Evolutionary conservation across 2,329 filamentous ascomycete genomes (phyloP).

Genomic region (Hypomyces perniciosus): DNA sequence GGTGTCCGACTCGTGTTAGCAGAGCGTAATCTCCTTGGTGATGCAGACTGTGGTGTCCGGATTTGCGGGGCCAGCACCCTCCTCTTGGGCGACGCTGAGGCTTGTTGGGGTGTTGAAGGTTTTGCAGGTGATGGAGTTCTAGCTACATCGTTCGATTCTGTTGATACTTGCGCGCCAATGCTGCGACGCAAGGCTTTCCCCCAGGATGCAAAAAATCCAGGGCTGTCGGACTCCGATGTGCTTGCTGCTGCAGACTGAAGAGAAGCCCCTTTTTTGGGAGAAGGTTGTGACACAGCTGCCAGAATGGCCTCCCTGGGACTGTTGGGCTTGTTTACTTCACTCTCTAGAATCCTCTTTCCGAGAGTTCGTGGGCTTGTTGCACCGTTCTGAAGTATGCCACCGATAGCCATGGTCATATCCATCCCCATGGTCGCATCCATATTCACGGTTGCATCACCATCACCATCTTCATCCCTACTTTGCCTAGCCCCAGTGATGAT

Average conservation of each 20-base stretch:
- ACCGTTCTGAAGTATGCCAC: slow-evolving; percentile 49
- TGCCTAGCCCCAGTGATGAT: slow-evolving; percentile 37
- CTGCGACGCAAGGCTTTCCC: slow-evolving; percentile 46
- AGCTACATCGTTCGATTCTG: background rate
- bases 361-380: slow-evolving; percentile 27
- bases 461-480: slow-evolving; percentile 30
- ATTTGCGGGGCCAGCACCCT: slow-evolving; percentile 3
- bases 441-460: slow-evolving; percentile 21
- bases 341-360: slow-evolving; percentile 53
- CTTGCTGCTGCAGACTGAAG: slow-evolving; percentile 26
- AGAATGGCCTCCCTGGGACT: slow-evolving; percentile 34
- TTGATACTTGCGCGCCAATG: slow-evolving; percentile 28
- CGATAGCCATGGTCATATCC: slow-evolving; percentile 54
- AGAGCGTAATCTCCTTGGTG: background rate
- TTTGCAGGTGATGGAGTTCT: slow-evolving; percentile 19
- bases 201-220: slow-evolving; percentile 48
- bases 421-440: slow-evolving; percentile 32
- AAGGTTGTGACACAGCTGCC: slow-evolving; percentile 19
- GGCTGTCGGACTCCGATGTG: slow-evolving; percentile 39
- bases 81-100: slow-evolving; percentile 2
- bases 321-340: slow-evolving; percentile 48
- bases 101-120: slow-evolving; percentile 2
- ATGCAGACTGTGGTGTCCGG: slow-evolving; percentile 1
- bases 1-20: slow-evolving; percentile 16
- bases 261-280: slow-evolving; percentile 15